These are phyloP conservation scores for Neonectria coccinea DNA, from an alignment of 2,329 filamentous ascomycete genomes.

Conservation along the genomic window DNA sequence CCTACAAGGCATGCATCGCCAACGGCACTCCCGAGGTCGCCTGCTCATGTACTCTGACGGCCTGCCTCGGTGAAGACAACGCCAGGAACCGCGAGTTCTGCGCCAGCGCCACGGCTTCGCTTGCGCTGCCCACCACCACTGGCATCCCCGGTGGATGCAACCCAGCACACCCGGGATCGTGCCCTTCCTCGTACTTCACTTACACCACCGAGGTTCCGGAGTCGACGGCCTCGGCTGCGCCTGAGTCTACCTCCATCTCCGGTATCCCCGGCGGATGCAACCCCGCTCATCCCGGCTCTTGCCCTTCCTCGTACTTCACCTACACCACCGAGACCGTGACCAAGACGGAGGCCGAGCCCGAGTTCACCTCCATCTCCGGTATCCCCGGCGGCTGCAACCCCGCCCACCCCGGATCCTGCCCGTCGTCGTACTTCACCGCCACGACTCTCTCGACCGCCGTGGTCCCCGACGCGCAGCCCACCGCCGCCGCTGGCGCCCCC, in stretches of 20 bases:
- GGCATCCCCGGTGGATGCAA: constrained; percentile 12
- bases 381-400: too few relatives aligned
- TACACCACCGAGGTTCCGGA: constrained; percentile 7
- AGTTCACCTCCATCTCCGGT: too few relatives aligned
- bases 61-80: constrained; percentile 27
- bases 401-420: background rate
- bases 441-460: background rate
- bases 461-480: background rate
- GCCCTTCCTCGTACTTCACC: constrained; percentile 28
- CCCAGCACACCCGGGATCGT: constrained; percentile 16
- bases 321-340: constrained; percentile 2
- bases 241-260: constrained; percentile 3
- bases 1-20: constrained; percentile 27
- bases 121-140: constrained; percentile 16
- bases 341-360: too few relatives aligned
- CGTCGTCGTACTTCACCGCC: background rate
- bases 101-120: constrained; percentile 22
- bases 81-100: constrained; percentile 29
- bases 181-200: constrained; percentile 23
- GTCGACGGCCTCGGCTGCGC: constrained; percentile 1
- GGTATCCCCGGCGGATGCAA: constrained; percentile 22
- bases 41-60: constrained; percentile 24
- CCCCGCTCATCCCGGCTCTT: constrained; percentile 15
- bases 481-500: background rate
- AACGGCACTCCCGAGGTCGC: constrained; percentile 25